A percentile compares a stretch with the other conserved stretches of the same genome.
Conservation (phyloP, 306 rosid species). For the Rosa lucieae region DNA sequence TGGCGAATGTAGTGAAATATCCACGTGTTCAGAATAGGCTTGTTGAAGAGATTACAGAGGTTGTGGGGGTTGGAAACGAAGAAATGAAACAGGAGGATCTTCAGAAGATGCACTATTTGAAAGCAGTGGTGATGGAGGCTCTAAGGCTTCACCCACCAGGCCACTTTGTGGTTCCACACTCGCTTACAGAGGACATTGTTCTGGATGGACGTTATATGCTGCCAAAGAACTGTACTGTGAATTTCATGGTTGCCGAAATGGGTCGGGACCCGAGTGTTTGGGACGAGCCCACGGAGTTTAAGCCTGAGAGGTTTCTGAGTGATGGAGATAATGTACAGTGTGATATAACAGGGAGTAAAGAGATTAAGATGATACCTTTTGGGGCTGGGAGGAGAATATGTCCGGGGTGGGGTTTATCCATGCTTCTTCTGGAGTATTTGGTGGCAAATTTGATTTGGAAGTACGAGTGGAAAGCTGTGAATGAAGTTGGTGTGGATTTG, state of each 20-base stretch:
- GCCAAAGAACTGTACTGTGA: constrained; percentile 18
- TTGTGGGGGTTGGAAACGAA: background rate
- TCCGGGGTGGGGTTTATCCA: constrained; percentile 12
- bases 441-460: constrained; percentile 36
- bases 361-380: constrained; percentile 31
- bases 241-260: constrained; percentile 28
- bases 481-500: constrained; percentile 14
- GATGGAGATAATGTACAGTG: background rate
- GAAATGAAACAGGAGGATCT: constrained; percentile 24
- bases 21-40: constrained; percentile 16
- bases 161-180: constrained; percentile 27
- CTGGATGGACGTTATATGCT: constrained; percentile 14
- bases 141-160: constrained; percentile 35
- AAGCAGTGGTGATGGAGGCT: constrained; percentile 25
- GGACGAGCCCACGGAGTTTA: constrained; percentile 25
- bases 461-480: constrained; percentile 13
- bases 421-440: constrained; percentile 30
- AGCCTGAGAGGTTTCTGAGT: constrained; percentile 27
- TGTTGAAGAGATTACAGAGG: constrained; percentile 16
- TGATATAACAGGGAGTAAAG: constrained; percentile 18
- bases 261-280: constrained; percentile 28
- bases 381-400: constrained; percentile 30
- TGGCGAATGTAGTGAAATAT: constrained; percentile 24
- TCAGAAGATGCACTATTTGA: constrained; percentile 15
- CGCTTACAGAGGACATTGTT: constrained; percentile 13